These are phyloP conservation scores for Zygnema cylindricum DNA, from an alignment of 139 green algal genomes.

Conservation along the genomic window DNA sequence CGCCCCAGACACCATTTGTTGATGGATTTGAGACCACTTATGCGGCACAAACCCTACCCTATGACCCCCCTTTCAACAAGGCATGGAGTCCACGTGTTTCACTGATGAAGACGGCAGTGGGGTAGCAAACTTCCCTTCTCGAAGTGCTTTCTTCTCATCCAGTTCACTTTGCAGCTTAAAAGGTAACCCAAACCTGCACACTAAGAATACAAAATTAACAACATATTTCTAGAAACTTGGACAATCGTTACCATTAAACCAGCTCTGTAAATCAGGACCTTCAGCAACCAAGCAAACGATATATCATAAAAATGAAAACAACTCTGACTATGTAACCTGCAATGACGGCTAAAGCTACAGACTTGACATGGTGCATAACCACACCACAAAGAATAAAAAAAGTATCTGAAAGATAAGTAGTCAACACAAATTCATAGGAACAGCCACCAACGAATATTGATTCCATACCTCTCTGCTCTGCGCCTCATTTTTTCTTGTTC, in stretches of 20 bases:
- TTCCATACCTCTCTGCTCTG: conserved; percentile 17
- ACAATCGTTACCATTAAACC: too few species aligned
- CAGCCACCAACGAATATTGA: too few species aligned
- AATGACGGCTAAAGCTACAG: too few species aligned
- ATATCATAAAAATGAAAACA: too few species aligned
- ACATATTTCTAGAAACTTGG: not conserved
- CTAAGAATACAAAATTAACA: not conserved
- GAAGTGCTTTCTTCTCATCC: not conserved
- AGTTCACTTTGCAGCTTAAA: not conserved
- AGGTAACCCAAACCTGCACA: not conserved
- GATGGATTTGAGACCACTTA: not conserved
- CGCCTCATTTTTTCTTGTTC: conserved; percentile 9
- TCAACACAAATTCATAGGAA: too few species aligned
- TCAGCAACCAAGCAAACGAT: too few species aligned
- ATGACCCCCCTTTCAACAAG: not conserved
- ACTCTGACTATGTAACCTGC: too few species aligned
- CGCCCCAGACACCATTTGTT: not conserved
- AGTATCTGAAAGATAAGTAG: too few species aligned
- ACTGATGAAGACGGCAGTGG: not conserved
- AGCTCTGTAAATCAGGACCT: too few species aligned
- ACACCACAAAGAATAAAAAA: too few species aligned
- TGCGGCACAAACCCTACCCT: not conserved
- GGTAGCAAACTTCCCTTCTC: not conserved
- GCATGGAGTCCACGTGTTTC: not conserved
- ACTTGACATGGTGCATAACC: too few species aligned